A percentile compares a stretch with the other conserved stretches of the same genome.
Conservation (phyloP, 1,284 basidiomycete genomes). For the Apiotrichum sp. region DNA sequence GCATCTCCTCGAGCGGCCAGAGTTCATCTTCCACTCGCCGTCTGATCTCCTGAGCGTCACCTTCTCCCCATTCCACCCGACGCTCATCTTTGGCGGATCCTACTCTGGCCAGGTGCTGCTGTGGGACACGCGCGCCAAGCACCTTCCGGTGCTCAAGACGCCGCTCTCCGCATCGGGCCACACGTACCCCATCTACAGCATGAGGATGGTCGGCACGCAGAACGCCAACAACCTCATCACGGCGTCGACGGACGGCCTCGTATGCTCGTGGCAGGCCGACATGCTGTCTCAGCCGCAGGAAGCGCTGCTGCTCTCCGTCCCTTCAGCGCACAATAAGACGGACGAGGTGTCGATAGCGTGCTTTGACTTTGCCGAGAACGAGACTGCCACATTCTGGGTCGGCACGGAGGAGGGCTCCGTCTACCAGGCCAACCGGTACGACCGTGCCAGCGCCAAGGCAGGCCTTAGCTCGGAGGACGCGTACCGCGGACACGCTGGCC, state of each 20-base stretch:
- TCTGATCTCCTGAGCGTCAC: constrained; percentile 94
- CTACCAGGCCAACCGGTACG: constrained; percentile 91
- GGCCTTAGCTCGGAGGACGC: constrained; percentile 86
- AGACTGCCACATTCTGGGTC: constrained; percentile 91
- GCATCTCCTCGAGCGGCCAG: constrained; percentile 87
- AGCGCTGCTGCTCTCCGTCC: constrained; percentile 77
- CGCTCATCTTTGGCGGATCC: constrained; percentile 92
- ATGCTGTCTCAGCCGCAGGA: constrained; percentile 98
- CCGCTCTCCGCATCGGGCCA: constrained; percentile 91
- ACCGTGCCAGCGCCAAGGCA: constrained; percentile 91
- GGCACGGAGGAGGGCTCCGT: constrained; percentile 97
- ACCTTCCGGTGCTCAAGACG: constrained; percentile 91
- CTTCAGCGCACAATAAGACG: constrained; percentile 76
- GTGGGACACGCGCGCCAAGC: constrained; percentile 97
- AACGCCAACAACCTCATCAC: constrained; percentile 97
- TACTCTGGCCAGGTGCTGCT: constrained; percentile 97
- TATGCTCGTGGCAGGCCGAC: constrained; percentile 96
- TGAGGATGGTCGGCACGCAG: constrained; percentile 95
- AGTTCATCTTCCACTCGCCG: constrained; percentile 98
- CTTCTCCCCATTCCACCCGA: constrained; percentile 97
- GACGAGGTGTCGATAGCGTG: constrained; percentile 91
- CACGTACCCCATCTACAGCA: constrained; percentile 95
- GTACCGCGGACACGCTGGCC: constrained; percentile 86
- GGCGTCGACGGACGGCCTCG: constrained; percentile 89
- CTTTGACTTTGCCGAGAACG: constrained; percentile 87